These are phyloP conservation scores for Lactarius evosmus DNA, from an alignment of 768 basidiomycete genomes.

Conservation along the genomic window DNA sequence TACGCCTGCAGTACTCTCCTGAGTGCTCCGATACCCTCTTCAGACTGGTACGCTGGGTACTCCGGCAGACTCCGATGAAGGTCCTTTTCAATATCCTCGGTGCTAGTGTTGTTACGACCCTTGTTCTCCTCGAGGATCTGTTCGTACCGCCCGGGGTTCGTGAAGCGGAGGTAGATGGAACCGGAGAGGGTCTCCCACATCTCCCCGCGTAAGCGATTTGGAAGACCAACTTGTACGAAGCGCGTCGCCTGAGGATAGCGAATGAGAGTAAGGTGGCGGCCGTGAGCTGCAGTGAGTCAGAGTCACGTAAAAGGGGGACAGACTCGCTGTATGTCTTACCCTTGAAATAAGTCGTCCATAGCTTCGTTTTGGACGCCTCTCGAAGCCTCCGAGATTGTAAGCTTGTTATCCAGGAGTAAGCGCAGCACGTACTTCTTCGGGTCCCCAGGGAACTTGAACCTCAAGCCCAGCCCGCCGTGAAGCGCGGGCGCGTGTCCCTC, in stretches of 20 bases:
- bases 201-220: slow-evolving; percentile 91
- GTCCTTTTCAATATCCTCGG: slow-evolving; percentile 99
- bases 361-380: slow-evolving; percentile 91
- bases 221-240: slow-evolving; percentile 95
- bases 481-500: slow-evolving; percentile 56
- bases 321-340: slow-evolving; percentile 42
- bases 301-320: slow-evolving; percentile 2
- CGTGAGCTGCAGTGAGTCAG: slow-evolving; percentile 60
- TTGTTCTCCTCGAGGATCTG: slow-evolving; percentile 70
- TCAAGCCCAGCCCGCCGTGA: slow-evolving; percentile 75
- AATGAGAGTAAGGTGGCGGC: slow-evolving; percentile 90
- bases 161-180: slow-evolving; percentile 85
- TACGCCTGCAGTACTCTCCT: slow-evolving; percentile 92
- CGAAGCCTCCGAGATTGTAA: slow-evolving; percentile 52
- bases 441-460: slow-evolving; percentile 89
- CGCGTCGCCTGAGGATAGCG: slow-evolving; percentile 96
- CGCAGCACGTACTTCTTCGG: slow-evolving; percentile 68
- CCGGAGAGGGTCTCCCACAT: slow-evolving; percentile 98
- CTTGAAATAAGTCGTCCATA: slow-evolving; percentile 87
- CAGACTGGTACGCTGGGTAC: slow-evolving; percentile 92
- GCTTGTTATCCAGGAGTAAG: background rate
- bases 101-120: slow-evolving; percentile 79
- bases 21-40: slow-evolving; percentile 80
- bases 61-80: slow-evolving; percentile 94
- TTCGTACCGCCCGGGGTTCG: slow-evolving; percentile 80